These are phyloP conservation scores for Russula lepida DNA, from an alignment of 768 basidiomycete species.

Conservation along the genomic window DNA sequence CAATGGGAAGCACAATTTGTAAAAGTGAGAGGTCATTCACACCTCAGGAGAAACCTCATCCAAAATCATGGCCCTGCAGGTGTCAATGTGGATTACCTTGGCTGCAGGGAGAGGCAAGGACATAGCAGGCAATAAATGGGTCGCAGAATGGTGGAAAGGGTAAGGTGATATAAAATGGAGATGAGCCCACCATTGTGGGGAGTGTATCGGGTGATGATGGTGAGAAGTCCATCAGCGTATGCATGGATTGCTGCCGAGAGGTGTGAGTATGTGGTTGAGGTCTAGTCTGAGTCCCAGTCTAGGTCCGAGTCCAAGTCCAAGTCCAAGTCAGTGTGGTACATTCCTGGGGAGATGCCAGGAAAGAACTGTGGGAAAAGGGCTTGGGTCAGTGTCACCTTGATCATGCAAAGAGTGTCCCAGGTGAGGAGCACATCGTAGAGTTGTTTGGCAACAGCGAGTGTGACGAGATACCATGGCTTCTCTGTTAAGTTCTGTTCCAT, in stretches of 20 bases:
- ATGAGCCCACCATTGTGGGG: too few relatives aligned
- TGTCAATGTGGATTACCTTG: slow-evolving; percentile 89
- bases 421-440: too few relatives aligned
- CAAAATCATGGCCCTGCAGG: slow-evolving; percentile 86
- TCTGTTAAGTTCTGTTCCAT: too few relatives aligned
- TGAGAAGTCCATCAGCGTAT: slow-evolving; percentile 11
- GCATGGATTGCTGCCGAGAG: neutral
- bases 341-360: too few relatives aligned
- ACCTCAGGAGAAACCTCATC: slow-evolving; percentile 94
- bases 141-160: neutral
- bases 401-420: too few relatives aligned
- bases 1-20: slow-evolving; percentile 6
- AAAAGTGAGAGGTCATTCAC: slow-evolving; percentile 25
- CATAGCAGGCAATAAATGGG: slow-evolving; percentile 7
- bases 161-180: slow-evolving; percentile 1
- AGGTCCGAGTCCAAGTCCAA: too few relatives aligned
- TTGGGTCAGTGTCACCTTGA: too few relatives aligned
- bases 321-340: slow-evolving; percentile 20
- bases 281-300: too few relatives aligned
- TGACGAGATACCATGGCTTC: too few relatives aligned
- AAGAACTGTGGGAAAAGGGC: too few relatives aligned
- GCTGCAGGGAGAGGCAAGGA: slow-evolving; percentile 62
- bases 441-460: too few relatives aligned
- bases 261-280: slow-evolving; percentile 5
- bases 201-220: slow-evolving; percentile 49